A percentile compares a stretch with the other conserved stretches of the same genome.
phyloP scores from a whole-genome alignment of 2,329 filamentous ascomycete species.

The Beauveria sp. region DNA sequence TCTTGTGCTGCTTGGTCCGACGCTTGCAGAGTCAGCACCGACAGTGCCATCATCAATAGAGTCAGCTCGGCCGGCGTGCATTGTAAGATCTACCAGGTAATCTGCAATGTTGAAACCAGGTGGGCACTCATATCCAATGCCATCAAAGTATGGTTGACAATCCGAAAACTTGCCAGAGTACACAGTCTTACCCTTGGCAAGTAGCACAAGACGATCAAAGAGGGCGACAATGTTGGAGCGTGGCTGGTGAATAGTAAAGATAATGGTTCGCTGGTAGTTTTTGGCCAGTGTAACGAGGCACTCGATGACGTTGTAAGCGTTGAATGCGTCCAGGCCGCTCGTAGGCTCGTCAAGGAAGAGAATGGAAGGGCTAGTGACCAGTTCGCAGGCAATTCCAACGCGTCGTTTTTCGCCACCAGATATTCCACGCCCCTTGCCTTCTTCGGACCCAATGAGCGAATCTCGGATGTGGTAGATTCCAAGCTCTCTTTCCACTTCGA shows the following conservation, averaged over 20 bases:
- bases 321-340: slow-evolving; percentile 90
- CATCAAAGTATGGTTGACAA: slow-evolving; percentile 89
- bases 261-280: slow-evolving; percentile 91
- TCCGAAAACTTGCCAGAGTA: slow-evolving; percentile 86
- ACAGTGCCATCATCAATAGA: slow-evolving; percentile 47
- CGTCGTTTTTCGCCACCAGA: slow-evolving; percentile 95
- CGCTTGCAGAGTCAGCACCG: slow-evolving; percentile 51
- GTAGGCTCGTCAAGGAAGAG: slow-evolving; percentile 96
- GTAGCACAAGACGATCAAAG: slow-evolving; percentile 86
- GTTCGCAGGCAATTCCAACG: slow-evolving; percentile 93
- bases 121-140: slow-evolving; percentile 85
- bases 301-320: slow-evolving; percentile 96
- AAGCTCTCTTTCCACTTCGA: slow-evolving; percentile 91
- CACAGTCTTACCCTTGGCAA: slow-evolving; percentile 83
- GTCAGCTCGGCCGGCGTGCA: slow-evolving; percentile 71
- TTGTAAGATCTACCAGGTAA: slow-evolving; percentile 93
- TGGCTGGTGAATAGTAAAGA: slow-evolving; percentile 97
- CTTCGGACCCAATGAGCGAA: slow-evolving; percentile 91
- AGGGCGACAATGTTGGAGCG: slow-evolving; percentile 96
- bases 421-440: slow-evolving; percentile 87
- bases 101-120: slow-evolving; percentile 98
- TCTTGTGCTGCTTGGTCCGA: slow-evolving; percentile 77
- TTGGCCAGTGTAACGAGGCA: slow-evolving; percentile 92
- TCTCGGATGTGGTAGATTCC: slow-evolving; percentile 92
- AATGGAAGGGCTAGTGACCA: slow-evolving; percentile 95